These are phyloP conservation scores for Salix dunnii DNA, from an alignment of 345 rosid species.

Conservation along the genomic window DNA sequence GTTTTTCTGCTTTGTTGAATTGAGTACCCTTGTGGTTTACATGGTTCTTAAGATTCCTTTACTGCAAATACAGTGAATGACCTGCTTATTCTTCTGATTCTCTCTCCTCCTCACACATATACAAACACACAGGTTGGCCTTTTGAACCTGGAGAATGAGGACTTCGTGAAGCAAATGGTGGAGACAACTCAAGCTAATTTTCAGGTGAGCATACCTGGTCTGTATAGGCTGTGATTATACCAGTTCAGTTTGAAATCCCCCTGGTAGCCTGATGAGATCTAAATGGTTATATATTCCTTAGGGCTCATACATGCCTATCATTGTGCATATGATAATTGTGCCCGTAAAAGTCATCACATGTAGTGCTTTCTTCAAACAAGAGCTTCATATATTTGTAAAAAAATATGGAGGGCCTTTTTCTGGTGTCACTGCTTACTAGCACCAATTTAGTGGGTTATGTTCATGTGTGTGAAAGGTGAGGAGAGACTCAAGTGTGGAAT, in stretches of 20 bases:
- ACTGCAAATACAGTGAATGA: background rate
- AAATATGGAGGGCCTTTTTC: background rate
- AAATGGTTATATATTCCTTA: background rate
- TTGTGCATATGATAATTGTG: background rate
- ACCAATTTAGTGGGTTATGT: background rate
- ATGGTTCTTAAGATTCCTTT: background rate
- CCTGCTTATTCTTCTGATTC: background rate
- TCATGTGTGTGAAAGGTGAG: background rate
- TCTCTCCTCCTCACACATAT: background rate
- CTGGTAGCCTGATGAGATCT: background rate
- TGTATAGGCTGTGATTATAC: background rate
- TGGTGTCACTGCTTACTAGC: background rate
- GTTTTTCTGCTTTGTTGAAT: background rate
- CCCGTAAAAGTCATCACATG: background rate
- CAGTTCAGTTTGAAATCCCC: background rate
- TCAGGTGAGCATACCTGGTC: constrained; percentile 50
- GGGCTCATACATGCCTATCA: background rate
- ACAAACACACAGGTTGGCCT: constrained; percentile 56
- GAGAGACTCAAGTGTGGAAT: background rate
- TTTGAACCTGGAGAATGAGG: constrained; percentile 93
- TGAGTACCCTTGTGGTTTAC: background rate
- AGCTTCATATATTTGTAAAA: background rate
- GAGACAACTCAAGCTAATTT: constrained; percentile 55
- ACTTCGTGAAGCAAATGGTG: constrained; percentile 55
- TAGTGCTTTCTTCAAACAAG: background rate